Evolutionary conservation across 2,329 filamentous ascomycete species (phyloP).

Genomic region (Teratosphaeria viscida): DNA sequence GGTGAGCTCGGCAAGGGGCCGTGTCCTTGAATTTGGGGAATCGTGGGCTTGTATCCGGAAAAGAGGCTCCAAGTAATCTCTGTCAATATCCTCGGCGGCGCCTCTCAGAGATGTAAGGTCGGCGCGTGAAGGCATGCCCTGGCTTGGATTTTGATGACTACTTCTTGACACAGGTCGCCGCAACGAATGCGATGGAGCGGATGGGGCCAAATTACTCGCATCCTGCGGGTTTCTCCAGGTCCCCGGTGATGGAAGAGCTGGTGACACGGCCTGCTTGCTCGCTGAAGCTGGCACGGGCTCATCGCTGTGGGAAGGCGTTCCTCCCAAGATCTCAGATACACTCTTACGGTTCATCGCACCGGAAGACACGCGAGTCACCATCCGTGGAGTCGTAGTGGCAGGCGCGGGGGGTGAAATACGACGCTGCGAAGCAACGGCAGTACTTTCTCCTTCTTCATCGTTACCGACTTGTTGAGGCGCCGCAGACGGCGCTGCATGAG

Average conservation of each 20-base stretch:
- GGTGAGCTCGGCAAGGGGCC: slow-evolving; percentile 59
- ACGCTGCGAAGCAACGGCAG: slow-evolving; percentile 12
- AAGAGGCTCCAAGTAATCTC: slow-evolving; percentile 53
- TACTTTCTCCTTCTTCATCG: slow-evolving; percentile 15
- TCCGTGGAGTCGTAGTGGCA: slow-evolving; percentile 31
- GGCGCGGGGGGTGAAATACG: neutral
- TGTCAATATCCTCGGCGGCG: slow-evolving; percentile 35
- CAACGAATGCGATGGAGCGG: neutral
- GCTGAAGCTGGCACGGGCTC: neutral
- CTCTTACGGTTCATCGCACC: slow-evolving; percentile 62
- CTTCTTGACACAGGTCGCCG: slow-evolving; percentile 3
- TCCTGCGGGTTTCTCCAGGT: slow-evolving; percentile 1
- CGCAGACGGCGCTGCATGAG: neutral
- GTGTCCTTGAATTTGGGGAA: slow-evolving; percentile 38
- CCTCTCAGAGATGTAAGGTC: slow-evolving; percentile 33
- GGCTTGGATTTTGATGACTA: slow-evolving; percentile 3
- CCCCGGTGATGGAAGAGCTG: slow-evolving; percentile 1
- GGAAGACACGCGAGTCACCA: slow-evolving; percentile 60
- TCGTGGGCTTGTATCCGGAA: slow-evolving; percentile 49
- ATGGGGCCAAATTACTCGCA: neutral
- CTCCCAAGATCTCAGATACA: slow-evolving; percentile 45
- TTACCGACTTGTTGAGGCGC: neutral
- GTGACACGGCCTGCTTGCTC: neutral
- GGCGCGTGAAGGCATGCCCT: slow-evolving; percentile 7
- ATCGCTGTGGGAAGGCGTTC: neutral